Conservation (phyloP, 768 basidiomycete species). For the Russula brevipes region DNA sequence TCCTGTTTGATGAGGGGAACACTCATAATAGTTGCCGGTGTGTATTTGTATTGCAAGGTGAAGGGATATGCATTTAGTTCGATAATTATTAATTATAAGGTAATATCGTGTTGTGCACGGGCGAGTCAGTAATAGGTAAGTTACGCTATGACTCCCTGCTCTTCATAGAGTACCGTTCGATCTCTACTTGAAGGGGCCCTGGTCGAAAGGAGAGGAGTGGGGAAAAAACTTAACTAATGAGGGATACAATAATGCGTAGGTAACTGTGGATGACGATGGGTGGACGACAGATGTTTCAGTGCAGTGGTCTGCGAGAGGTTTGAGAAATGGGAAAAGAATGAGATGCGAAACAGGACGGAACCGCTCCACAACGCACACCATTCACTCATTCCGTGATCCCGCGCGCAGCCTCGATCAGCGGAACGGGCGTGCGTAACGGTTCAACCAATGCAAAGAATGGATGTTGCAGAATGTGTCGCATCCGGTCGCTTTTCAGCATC, state of each 20-base stretch:
- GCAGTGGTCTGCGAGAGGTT: conserved; percentile 9
- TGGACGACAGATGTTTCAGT: conserved; percentile 9
- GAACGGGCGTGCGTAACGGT: conserved; percentile 78
- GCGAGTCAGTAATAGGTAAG: too few relatives aligned
- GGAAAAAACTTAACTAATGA: conserved; percentile 9
- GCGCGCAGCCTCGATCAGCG: conserved; percentile 87
- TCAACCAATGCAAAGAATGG: conserved; percentile 86
- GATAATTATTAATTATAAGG: too few relatives aligned
- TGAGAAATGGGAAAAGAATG: neutral
- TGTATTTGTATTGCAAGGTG: too few relatives aligned
- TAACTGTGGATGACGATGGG: conserved; percentile 11
- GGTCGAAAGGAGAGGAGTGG: neutral
- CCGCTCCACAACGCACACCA: too few relatives aligned
- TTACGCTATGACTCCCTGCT: too few relatives aligned
- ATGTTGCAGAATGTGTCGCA: conserved; percentile 81
- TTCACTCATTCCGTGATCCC: conserved; percentile 51
- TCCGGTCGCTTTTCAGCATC: conserved; percentile 91
- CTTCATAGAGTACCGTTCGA: too few relatives aligned
- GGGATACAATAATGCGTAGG: conserved; percentile 4
- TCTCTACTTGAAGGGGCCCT: too few relatives aligned
- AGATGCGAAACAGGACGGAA: neutral
- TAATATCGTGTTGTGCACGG: too few relatives aligned
- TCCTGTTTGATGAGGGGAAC: too few relatives aligned
- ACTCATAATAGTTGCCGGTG: too few relatives aligned
- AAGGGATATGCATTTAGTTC: too few relatives aligned